A percentile compares a stretch with the other conserved stretches of the same genome.
These are phyloP conservation scores for Metroxylon sagu DNA, from an alignment of 176 grass and related monocot species.

Conservation along the genomic window DNA sequence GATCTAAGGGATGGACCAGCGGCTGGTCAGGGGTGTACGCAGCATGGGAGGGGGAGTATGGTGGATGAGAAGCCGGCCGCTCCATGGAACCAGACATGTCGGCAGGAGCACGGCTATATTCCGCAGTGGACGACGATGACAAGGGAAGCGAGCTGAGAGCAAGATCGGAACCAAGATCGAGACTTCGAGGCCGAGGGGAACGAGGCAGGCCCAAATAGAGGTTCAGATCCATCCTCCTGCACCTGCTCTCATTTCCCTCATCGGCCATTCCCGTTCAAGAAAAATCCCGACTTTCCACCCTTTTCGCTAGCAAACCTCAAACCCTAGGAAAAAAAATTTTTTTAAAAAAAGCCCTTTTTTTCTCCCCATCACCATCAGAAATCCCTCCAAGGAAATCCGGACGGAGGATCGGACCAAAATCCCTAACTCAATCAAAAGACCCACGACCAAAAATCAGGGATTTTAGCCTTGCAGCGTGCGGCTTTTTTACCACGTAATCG, in stretches of 20 bases:
- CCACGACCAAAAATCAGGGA: no score
- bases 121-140: slow-evolving; percentile 56
- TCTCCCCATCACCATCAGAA: no score
- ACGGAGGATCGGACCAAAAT: no score
- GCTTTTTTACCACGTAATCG: no score
- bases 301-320: no score
- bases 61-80: slow-evolving; percentile 32
- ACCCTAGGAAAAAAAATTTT: no score
- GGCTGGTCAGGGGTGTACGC: slow-evolving; percentile 24
- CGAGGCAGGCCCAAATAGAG: slow-evolving; percentile 85
- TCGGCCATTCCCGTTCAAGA: slow-evolving; percentile 30
- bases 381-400: no score
- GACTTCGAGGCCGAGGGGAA: slow-evolving; percentile 55
- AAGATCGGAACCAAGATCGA: slow-evolving; percentile 89
- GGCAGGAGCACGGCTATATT: slow-evolving; percentile 22
- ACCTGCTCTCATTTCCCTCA: slow-evolving; percentile 44
- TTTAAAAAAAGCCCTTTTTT: no score
- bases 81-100: slow-evolving; percentile 13
- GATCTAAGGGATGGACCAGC: slow-evolving; percentile 23
- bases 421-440: no score
- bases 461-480: no score
- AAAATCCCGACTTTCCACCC: no score
- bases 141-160: slow-evolving; percentile 62
- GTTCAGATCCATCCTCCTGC: slow-evolving; percentile 94
- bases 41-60: slow-evolving; percentile 30